Percentiles rank a stretch among this genome's conserved stretches.
These are phyloP conservation scores for Russula ochroleuca DNA, from an alignment of 768 basidiomycete species.

Conservation along the genomic window DNA sequence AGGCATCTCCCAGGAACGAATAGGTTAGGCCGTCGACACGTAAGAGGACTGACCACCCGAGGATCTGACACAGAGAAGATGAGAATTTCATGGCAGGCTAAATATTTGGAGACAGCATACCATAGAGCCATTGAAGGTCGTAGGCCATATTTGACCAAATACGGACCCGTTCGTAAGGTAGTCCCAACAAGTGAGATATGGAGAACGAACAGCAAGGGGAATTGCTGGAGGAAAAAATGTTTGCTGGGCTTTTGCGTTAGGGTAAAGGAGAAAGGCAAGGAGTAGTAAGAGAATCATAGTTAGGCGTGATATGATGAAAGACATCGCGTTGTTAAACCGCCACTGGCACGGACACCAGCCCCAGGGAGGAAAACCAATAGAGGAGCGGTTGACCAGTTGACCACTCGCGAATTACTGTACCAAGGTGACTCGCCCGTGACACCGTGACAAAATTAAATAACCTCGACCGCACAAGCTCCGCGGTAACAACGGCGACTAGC, in stretches of 20 bases:
- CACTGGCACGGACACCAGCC: neutral
- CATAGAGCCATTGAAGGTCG: conserved; percentile 11
- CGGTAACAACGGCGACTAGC: too few species aligned
- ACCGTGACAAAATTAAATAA: too few species aligned
- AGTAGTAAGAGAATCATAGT: neutral
- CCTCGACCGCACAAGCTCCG: too few species aligned
- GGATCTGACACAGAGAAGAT: conserved; percentile 3
- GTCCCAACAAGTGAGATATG: conserved; percentile 31
- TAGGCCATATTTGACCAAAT: conserved; percentile 26
- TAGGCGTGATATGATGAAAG: neutral
- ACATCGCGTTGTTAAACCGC: neutral
- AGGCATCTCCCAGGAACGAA: conserved; percentile 24
- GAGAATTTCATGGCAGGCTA: neutral
- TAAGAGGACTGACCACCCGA: conserved; percentile 18
- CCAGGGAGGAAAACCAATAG: neutral
- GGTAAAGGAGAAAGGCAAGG: neutral
- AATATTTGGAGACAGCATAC: neutral
- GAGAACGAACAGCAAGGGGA: conserved; percentile 32
- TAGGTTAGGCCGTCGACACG: conserved; percentile 24
- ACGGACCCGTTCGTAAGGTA: neutral
- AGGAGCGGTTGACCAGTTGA: neutral
- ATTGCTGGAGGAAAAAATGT: conserved; percentile 28
- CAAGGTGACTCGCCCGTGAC: too few species aligned
- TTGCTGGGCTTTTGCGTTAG: conserved; percentile 7
- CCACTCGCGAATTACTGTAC: conserved; percentile 5